A percentile compares a stretch with the other conserved stretches of the same genome.
Conservation (phyloP, 768 basidiomycete species). For the Podaxis carcinomalis region DNA sequence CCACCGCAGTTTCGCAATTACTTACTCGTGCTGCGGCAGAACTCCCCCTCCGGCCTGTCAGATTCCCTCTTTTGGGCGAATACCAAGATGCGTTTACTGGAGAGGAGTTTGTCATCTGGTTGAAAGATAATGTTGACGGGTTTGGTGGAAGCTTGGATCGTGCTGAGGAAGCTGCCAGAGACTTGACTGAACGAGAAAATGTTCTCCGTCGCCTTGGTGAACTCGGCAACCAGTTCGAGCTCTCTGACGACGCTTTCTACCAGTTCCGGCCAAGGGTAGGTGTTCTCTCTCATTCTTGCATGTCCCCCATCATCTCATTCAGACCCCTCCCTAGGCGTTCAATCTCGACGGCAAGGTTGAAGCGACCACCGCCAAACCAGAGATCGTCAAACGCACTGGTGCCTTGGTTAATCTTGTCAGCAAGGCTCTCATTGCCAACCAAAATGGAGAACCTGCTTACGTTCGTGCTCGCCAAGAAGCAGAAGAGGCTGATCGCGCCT, state of each 20-base stretch:
- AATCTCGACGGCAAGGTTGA: constrained; percentile 40
- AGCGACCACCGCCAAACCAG: constrained; percentile 18
- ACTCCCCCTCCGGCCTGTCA: constrained; percentile 65
- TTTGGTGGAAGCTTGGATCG: constrained; percentile 75
- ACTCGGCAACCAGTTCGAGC: constrained; percentile 77
- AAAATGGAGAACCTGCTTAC: constrained; percentile 58
- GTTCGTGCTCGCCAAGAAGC: constrained; percentile 74
- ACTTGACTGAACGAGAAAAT: constrained; percentile 58
- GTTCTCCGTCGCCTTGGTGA: constrained; percentile 74
- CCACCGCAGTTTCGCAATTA: constrained; percentile 61
- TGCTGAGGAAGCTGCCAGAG: constrained; percentile 70
- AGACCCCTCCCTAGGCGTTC: constrained; percentile 45
- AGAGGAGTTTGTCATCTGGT: constrained; percentile 85
- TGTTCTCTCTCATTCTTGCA: neutral
- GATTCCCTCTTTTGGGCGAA: constrained; percentile 78
- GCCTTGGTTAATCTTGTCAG: constrained; percentile 68
- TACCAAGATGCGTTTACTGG: constrained; percentile 86
- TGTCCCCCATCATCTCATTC: neutral
- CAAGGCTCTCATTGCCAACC: constrained; percentile 57
- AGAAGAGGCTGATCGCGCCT: constrained; percentile 73
- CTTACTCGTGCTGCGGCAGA: constrained; percentile 69
- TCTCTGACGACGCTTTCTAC: constrained; percentile 74
- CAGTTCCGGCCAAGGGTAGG: constrained; percentile 79
- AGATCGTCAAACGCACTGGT: constrained; percentile 62
- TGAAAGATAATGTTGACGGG: constrained; percentile 71